Percentiles rank a stretch among this genome's conserved stretches.
These are phyloP conservation scores for Puccinellia tenuiflora DNA, from an alignment of 176 grass and related monocot species.

Conservation along the genomic window DNA sequence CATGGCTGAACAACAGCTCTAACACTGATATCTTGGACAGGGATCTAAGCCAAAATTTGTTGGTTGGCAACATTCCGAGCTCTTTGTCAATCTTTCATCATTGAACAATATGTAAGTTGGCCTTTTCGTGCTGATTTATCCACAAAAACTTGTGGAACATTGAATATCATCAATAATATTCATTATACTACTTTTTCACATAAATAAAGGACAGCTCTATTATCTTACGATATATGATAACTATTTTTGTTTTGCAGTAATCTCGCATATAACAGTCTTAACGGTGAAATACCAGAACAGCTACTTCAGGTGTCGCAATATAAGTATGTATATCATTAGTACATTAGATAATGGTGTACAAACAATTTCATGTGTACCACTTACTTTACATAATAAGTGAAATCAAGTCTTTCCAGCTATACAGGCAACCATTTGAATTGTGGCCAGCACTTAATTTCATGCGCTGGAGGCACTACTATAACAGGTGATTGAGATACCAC, in stretches of 20 bases:
- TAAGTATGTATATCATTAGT: slow-evolving; percentile 56
- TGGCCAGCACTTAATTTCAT: slow-evolving; percentile 34
- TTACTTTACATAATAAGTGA: background rate
- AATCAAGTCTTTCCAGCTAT: slow-evolving; percentile 48
- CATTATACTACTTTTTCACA: slow-evolving; percentile 3
- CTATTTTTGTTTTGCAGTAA: slow-evolving; percentile 49
- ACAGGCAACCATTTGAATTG: slow-evolving; percentile 69
- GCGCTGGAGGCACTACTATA: background rate
- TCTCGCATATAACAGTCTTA: slow-evolving; percentile 57
- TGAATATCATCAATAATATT: background rate
- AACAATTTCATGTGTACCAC: background rate
- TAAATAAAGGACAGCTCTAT: background rate
- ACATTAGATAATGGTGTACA: background rate
- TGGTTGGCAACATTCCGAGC: slow-evolving; percentile 58
- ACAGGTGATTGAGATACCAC: slow-evolving; percentile 30
- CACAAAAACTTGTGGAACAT: background rate
- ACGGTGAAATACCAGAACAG: slow-evolving; percentile 45
- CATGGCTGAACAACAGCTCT: background rate
- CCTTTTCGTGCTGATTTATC: slow-evolving; percentile 10
- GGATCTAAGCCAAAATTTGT: slow-evolving; percentile 68
- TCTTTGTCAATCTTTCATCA: slow-evolving; percentile 48
- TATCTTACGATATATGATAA: slow-evolving; percentile 19
- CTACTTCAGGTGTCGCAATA: slow-evolving; percentile 49
- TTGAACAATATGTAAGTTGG: slow-evolving; percentile 72
- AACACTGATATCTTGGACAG: slow-evolving; percentile 37